Percentiles rank a stretch among this genome's conserved stretches.
Evolutionary conservation across 768 basidiomycete genomes (phyloP).

Genomic region (Tricholomella constricta): DNA sequence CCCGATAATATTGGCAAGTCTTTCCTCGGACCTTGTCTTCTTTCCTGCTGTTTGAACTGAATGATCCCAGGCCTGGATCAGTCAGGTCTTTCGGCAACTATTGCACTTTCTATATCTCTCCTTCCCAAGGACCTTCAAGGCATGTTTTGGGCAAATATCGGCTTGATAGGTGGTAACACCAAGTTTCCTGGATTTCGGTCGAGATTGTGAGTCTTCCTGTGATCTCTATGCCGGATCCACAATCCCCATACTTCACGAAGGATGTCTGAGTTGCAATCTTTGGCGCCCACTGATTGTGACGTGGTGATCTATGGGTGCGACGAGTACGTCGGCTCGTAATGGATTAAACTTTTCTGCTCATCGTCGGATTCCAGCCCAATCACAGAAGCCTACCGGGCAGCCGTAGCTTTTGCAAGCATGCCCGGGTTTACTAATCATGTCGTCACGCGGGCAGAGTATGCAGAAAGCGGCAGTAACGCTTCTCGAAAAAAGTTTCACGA

Average conservation of each 20-base stretch:
- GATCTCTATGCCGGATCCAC: slow-evolving; percentile 9
- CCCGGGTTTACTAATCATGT: slow-evolving; percentile 52
- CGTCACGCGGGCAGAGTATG: slow-evolving; percentile 82
- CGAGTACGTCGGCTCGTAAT: slow-evolving; percentile 55
- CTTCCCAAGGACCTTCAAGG: slow-evolving; percentile 84
- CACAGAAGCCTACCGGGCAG: slow-evolving; percentile 65
- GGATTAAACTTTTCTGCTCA: slow-evolving; percentile 11
- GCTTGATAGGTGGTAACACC: slow-evolving; percentile 82
- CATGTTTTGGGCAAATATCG: slow-evolving; percentile 96
- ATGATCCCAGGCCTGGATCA: slow-evolving; percentile 67
- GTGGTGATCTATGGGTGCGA: slow-evolving; percentile 70
- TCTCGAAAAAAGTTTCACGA: slow-evolving; percentile 74
- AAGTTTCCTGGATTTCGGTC: slow-evolving; percentile 72
- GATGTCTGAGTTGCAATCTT: slow-evolving; percentile 67
- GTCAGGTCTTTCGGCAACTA: slow-evolving; percentile 72
- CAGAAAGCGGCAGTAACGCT: slow-evolving; percentile 77
- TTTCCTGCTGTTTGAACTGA: slow-evolving; percentile 23
- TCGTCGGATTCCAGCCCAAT: slow-evolving; percentile 49
- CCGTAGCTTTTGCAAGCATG: slow-evolving; percentile 55
- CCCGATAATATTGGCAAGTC: slow-evolving; percentile 85
- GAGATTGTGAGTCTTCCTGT: slow-evolving; percentile 63
- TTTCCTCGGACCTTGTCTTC: slow-evolving; percentile 10
- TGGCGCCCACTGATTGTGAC: slow-evolving; percentile 83
- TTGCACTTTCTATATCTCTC: slow-evolving; percentile 73
- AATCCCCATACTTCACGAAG: slow-evolving; percentile 41